A percentile compares a stretch with the other conserved stretches of the same genome.
Conservation (phyloP, 2,329 filamentous ascomycete species). For the Fusarium bulbicola region DNA sequence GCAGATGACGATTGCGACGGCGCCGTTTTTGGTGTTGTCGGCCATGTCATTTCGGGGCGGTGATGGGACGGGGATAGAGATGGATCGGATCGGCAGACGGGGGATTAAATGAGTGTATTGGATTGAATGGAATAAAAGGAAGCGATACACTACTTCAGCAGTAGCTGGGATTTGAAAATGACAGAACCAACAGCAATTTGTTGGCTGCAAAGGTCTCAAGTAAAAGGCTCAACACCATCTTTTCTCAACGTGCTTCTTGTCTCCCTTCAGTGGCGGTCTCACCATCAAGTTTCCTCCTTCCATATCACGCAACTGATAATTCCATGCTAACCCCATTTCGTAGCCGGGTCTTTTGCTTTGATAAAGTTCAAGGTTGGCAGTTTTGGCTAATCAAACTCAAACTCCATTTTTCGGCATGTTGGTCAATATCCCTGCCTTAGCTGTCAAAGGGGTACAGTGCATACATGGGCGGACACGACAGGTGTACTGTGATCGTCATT, state of each 20-base stretch:
- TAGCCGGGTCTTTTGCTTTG: neutral
- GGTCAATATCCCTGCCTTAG: neutral
- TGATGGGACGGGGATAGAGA: no score
- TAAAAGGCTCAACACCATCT: neutral
- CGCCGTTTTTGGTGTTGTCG: conserved; percentile 22
- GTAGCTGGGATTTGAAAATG: no score
- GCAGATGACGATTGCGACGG: conserved; percentile 28
- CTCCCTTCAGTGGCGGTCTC: neutral
- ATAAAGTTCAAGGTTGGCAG: neutral
- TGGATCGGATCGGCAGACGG: neutral
- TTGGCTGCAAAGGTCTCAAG: neutral
- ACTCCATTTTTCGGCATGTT: neutral
- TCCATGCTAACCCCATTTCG: neutral
- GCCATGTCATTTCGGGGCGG: conserved; percentile 6
- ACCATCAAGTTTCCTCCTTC: neutral
- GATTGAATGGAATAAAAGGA: neutral
- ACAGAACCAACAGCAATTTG: neutral
- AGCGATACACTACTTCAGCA: neutral
- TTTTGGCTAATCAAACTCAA: conserved; percentile 2
- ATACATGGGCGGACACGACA: neutral
- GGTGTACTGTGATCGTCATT: neutral
- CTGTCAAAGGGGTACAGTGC: neutral
- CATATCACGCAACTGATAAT: neutral
- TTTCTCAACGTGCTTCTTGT: neutral
- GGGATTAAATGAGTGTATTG: neutral